Conservation (phyloP, 352 stramenopile species). For the Pythium pectinolyticum region DNA sequence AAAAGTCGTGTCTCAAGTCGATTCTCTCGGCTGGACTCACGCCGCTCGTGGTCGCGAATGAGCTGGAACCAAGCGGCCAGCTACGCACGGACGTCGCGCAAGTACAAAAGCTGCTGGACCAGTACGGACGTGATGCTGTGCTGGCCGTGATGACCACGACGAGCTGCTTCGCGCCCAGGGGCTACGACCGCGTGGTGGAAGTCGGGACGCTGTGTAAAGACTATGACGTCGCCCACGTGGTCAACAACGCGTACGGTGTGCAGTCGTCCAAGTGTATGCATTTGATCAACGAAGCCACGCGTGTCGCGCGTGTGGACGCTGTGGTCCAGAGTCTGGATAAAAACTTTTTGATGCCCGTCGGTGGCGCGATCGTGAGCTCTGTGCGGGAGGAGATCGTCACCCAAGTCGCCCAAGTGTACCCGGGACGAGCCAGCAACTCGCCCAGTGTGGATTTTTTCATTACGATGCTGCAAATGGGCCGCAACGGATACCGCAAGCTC, state of each 20-base stretch:
- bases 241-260: constrained; percentile 99
- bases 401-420: constrained; percentile 93
- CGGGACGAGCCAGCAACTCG: constrained; percentile 93
- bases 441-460: constrained; percentile 98
- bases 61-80: constrained; percentile 58
- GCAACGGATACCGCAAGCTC: constrained; percentile 86
- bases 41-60: constrained; percentile 88
- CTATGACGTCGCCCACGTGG: constrained; percentile 90
- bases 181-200: constrained; percentile 93
- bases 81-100: constrained; percentile 90
- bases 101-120: constrained; percentile 64
- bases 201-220: constrained; percentile 90
- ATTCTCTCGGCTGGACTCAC: constrained; percentile 92
- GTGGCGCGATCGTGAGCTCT: constrained; percentile 86
- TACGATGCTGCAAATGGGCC: constrained; percentile 96
- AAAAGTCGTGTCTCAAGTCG: constrained; percentile 99
- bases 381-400: constrained; percentile 75
- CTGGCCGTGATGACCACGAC: constrained; percentile 97
- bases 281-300: constrained; percentile 89
- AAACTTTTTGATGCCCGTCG: constrained; percentile 98
- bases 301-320: constrained; percentile 92
- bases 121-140: constrained; percentile 63
- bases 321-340: constrained; percentile 99
- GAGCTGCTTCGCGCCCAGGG: constrained; percentile 97
- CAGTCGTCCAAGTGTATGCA: constrained; percentile 94